Conservation (phyloP, 371 early-diverging fungal genomes). For the Synchytrium microbalum region DNA sequence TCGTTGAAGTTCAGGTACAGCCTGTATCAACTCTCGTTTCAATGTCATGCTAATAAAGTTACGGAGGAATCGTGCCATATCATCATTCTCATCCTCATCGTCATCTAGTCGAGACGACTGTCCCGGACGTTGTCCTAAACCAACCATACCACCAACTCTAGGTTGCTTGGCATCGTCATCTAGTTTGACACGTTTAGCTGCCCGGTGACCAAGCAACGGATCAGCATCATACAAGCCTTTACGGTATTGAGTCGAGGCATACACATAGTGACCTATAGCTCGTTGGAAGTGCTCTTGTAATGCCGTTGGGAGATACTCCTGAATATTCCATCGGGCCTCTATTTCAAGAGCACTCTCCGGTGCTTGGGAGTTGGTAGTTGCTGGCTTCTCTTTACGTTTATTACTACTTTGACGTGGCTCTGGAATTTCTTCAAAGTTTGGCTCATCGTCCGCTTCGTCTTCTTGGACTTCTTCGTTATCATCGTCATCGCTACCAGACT, state of each 20-base stretch:
- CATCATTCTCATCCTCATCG: slow-evolving; percentile 15
- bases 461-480: no score
- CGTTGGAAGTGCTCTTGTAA: slow-evolving; percentile 58
- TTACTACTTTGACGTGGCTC: not conserved
- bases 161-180: not conserved
- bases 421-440: not conserved
- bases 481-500: not conserved
- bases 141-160: not conserved
- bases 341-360: slow-evolving; percentile 13
- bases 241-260: not conserved
- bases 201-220: not conserved
- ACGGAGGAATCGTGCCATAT: slow-evolving; percentile 20
- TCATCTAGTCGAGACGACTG: slow-evolving; percentile 13
- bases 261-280: not conserved
- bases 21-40: slow-evolving; percentile 41
- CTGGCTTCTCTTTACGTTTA: slow-evolving; percentile 10
- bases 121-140: not conserved
- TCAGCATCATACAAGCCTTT: not conserved
- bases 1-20: slow-evolving; percentile 30
- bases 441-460: not conserved
- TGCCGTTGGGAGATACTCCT: slow-evolving; percentile 69
- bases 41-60: slow-evolving; percentile 40
- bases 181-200: not conserved
- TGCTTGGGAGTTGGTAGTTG: not conserved
- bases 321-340: slow-evolving; percentile 82